phyloP scores from a whole-genome alignment of 805 yeast species.

The Metschnikowia chrysomelidarum region DNA sequence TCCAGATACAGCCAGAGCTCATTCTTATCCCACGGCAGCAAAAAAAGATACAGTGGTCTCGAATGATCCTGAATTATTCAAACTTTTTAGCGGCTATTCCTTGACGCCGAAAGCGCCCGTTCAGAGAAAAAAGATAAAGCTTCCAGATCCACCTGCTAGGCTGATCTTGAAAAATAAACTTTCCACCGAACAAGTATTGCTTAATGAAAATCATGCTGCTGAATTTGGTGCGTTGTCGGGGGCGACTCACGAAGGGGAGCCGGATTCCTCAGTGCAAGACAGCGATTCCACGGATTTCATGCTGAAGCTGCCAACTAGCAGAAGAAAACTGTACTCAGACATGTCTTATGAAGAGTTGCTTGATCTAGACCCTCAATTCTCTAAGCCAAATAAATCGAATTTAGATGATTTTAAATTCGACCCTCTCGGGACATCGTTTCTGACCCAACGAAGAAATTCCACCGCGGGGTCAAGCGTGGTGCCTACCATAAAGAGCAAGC shows the following conservation, averaged over 20 bases:
- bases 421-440: slow-evolving; percentile 22
- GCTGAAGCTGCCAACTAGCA: slow-evolving; percentile 7
- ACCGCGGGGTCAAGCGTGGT: slow-evolving; percentile 2
- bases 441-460: slow-evolving; percentile 12
- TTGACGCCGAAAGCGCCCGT: slow-evolving; percentile 11
- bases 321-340: slow-evolving; percentile 47
- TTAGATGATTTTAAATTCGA: slow-evolving; percentile 47
- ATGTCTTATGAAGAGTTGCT: slow-evolving; percentile 55
- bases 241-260: slow-evolving; percentile 21
- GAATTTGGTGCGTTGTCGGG: too few species aligned
- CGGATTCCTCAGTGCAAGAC: slow-evolving; percentile 6
- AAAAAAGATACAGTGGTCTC: not conserved
- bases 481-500: slow-evolving; percentile 11
- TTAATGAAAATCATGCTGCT: slow-evolving; percentile 17
- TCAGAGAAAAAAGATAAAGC: slow-evolving; percentile 18
- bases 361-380: slow-evolving; percentile 53
- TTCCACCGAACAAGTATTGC: slow-evolving; percentile 25
- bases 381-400: slow-evolving; percentile 37
- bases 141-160: slow-evolving; percentile 35
- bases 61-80: slow-evolving; percentile 10
- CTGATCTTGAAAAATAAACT: slow-evolving; percentile 41
- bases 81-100: slow-evolving; percentile 19
- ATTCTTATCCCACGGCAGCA: slow-evolving; percentile 9
- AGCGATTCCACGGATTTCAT: slow-evolving; percentile 7
- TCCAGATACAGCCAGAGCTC: slow-evolving; percentile 4